Conservation (phyloP, 441 rosid genomes). For the Kokia cookei region DNA sequence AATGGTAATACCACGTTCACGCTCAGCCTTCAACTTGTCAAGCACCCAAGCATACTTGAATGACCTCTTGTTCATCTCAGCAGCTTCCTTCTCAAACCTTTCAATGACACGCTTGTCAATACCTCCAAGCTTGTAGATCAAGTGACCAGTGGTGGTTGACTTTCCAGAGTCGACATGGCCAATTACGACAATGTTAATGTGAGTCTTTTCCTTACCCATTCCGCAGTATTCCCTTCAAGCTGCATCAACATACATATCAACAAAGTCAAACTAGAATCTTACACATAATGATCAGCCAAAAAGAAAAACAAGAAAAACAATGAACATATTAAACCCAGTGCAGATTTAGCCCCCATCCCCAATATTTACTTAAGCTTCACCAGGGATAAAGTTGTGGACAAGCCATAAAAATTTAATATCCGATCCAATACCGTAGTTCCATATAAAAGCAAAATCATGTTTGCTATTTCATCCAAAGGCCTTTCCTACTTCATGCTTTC, state of each 20-base stretch:
- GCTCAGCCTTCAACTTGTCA: conserved; percentile 86
- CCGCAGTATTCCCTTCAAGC: background rate
- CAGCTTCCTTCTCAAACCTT: conserved; percentile 56
- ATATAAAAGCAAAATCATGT: too few relatives aligned
- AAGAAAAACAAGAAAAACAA: background rate
- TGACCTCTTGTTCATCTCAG: conserved; percentile 81
- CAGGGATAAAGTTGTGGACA: background rate
- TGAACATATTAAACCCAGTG: background rate
- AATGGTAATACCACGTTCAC: conserved; percentile 36
- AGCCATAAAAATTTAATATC: background rate
- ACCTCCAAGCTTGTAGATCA: conserved; percentile 73
- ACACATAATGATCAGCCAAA: too few relatives aligned
- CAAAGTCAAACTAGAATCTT: background rate
- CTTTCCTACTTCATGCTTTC: too few relatives aligned
- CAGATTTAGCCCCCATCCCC: background rate
- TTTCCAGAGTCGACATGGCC: conserved; percentile 18
- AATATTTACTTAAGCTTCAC: background rate
- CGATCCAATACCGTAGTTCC: background rate
- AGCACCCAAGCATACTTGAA: conserved; percentile 85
- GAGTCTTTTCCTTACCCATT: conserved; percentile 48
- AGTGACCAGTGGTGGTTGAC: conserved; percentile 15
- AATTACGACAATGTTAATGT: conserved; percentile 24
- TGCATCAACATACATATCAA: background rate
- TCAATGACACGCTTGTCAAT: conserved; percentile 56
- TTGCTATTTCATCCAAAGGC: too few relatives aligned